Evolutionary conservation across 208 protist genomes (phyloP).

Genomic region (Histomonas meleagridis): DNA sequence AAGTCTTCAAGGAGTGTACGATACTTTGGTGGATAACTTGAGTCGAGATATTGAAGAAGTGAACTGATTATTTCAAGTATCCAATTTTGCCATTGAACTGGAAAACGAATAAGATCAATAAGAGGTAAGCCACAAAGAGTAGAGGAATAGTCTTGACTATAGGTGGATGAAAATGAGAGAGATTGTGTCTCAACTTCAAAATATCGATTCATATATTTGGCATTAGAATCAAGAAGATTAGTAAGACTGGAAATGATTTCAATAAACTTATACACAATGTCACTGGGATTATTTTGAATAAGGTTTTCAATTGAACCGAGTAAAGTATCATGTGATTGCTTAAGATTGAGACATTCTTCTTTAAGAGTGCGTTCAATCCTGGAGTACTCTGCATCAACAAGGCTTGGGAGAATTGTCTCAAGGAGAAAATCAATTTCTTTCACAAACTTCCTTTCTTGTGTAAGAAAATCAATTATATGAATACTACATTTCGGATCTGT

Average conservation of each 20-base stretch:
- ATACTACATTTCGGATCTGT: not conserved
- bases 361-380: not conserved
- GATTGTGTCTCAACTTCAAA: not conserved
- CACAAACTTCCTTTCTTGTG: not conserved
- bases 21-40: not conserved
- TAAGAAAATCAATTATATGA: not conserved
- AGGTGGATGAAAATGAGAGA: not conserved
- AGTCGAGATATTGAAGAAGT: not conserved
- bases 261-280: not conserved
- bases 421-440: not conserved
- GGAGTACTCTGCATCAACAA: not conserved
- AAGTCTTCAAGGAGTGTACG: not conserved
- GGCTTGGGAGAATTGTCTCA: not conserved
- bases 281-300: not conserved
- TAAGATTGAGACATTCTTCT: not conserved
- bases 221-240: not conserved
- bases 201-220: not conserved
- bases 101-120: not conserved
- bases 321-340: not conserved
- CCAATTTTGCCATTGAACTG: conserved; percentile 12
- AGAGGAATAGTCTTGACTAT: not conserved
- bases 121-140: not conserved
- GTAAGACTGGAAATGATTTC: not conserved
- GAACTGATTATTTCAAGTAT: not conserved
- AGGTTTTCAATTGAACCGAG: not conserved